Base-by-base conservation (phyloP, 106 monocot species). In the Agapanthus africanus region DNA sequence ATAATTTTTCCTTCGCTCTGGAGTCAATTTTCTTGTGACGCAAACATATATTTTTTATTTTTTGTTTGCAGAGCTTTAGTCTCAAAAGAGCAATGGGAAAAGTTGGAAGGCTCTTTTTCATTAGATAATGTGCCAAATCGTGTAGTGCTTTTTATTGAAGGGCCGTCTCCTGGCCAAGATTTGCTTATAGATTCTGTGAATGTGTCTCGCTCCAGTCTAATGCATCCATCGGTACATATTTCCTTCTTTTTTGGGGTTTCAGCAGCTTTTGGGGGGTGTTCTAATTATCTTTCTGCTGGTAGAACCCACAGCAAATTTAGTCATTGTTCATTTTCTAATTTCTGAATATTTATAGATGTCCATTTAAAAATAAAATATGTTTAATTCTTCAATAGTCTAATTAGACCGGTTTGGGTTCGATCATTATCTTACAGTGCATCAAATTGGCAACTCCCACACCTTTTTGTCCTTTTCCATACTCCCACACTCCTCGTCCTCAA, bases 151-250 rank as follows among this genome's bases (percentile, higher is more conserved):
- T 82, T 65, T 67, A 67, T 82, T 22, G 82, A 82, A 70, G 78
- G 82, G 22, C 82, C 82, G 51, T 50, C 78, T 66, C 66, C 74
- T 65, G 74, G 82, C n/a, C 26, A 66, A 44, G 82, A 82, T 27
- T n/a, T 82, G 40, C 78, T 78, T 31, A 67, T 82, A 56, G 78
- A 70, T 74, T 82, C 82, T 65, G 78, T 82, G 16, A 33, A 46
- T 44, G 63, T 72, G 7, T 71, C 46, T 49, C 33, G 3, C 39
- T 68, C 76, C 15, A 21, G n/a, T 47, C 32, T 32, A 18, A 71
- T 38, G 42, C 60, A 59, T 26, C 75, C 35, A 40, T 38, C 23
- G 39, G 70, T 69, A 54, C 3, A 15, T 66, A 35, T 10, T 61
- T 36, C 18, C 36, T 36, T 16, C 33, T 6, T 33, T 14, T 61